Base-by-base conservation (phyloP, 805 yeast genomes). In the Komagataella kurtzmanii region DNA sequence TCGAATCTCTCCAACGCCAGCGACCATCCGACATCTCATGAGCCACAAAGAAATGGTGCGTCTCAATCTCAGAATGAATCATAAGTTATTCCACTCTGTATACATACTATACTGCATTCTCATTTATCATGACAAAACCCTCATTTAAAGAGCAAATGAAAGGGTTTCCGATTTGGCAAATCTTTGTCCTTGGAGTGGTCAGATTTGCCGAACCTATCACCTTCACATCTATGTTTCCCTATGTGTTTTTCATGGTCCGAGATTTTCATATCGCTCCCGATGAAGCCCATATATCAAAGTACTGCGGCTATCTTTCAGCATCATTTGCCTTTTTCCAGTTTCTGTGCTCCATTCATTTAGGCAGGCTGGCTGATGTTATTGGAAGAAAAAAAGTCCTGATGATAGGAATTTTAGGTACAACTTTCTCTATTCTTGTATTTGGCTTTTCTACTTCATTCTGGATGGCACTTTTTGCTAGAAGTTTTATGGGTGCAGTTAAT, bases 151-250 rank as follows among this genome's bases (percentile, higher is more conserved):
- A 79, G 54, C 82, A 76, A 58, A 68, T 80, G 67, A 64, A 59
- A 45, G 84, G 79, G 21, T 79, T 80, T 58, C 85, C 85, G 17
- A 66, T 73, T 59, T 65, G 73, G 59, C 85, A 80, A 57, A 56
- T 71, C 47, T 52, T 59, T 5, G 70, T 71, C 8, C 59, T 72
- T 10, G 65, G 71, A 24, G 54, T 73, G 24, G 75, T 79, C 49
- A 65, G 85, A 52, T 75, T 80, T 54, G 71, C 80, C 10, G 85
- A 80, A 59, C 85, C 86, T 1, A 71, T 81, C 18, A 77, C 84
- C 2, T 81, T 80, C 66, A 77, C 85, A 3, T 78, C 84, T 3
- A 61, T 80, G 40, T 80, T 81, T 59, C 86, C 86, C 3, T 81
- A 80, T 57, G 73, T 80, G 45, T 81, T 76, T 60, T 81, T 77